phyloP scores from a whole-genome alignment of 169 alveolate genomes.

The Plasmodium vinckei region DNA sequence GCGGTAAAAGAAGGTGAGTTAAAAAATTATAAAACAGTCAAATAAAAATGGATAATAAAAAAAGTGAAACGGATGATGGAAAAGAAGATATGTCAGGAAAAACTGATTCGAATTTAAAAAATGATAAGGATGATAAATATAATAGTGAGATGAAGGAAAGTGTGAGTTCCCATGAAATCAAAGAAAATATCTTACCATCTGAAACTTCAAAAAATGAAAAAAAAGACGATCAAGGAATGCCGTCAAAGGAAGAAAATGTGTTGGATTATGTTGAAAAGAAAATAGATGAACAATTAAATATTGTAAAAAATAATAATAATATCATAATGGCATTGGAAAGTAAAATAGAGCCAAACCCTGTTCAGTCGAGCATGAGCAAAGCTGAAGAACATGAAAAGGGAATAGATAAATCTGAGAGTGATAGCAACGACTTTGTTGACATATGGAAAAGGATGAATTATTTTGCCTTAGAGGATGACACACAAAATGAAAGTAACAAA shows the following conservation, averaged over 20 bases:
- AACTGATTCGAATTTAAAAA: neutral
- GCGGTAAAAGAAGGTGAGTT: too few relatives aligned
- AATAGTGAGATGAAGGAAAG: neutral
- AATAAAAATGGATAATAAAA: neutral
- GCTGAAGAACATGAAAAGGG: too few relatives aligned
- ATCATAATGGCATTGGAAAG: neutral
- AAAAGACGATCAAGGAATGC: neutral
- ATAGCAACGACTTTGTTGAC: neutral
- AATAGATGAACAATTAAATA: constrained; percentile 5
- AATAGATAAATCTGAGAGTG: neutral
- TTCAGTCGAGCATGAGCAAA: neutral
- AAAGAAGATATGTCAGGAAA: neutral
- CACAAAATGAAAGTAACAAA: neutral
- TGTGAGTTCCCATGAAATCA: too few relatives aligned
- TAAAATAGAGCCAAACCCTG: neutral
- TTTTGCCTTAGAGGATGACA: neutral
- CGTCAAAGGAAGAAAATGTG: neutral
- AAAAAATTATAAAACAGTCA: neutral
- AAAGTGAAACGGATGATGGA: neutral
- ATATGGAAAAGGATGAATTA: constrained; percentile 2
- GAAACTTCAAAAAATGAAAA: too few relatives aligned
- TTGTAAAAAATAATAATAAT: neutral
- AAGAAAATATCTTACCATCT: too few relatives aligned
- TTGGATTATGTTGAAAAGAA: neutral
- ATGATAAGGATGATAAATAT: neutral